Percentiles rank a stretch among this genome's conserved stretches.
Conservation (phyloP, 768 basidiomycete genomes). For the Exidia glandulosa region DNA sequence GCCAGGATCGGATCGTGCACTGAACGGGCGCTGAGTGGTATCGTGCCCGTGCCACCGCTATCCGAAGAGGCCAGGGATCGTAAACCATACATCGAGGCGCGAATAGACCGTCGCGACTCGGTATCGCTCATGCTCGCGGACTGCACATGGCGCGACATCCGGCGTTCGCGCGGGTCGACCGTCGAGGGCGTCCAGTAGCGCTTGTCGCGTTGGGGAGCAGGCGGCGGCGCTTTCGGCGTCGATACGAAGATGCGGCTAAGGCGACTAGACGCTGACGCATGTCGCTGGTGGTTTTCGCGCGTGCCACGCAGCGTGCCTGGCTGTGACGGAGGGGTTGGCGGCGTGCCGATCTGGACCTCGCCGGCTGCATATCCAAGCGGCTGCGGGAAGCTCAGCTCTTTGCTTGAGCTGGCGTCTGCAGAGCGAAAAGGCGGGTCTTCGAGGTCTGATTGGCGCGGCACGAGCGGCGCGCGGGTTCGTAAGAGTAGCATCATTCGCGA, state of each 20-base stretch:
- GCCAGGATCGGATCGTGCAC: constrained; percentile 57
- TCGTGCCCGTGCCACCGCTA: constrained; percentile 1
- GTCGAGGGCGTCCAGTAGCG: neutral
- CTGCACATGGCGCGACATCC: neutral
- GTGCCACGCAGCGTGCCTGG: too few species aligned
- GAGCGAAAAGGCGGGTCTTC: constrained; percentile 2
- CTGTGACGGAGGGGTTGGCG: too few species aligned
- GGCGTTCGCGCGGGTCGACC: neutral
- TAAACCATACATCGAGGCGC: constrained; percentile 4
- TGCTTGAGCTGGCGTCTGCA: neutral
- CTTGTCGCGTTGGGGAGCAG: neutral
- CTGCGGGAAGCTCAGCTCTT: too few species aligned
- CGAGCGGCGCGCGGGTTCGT: constrained; percentile 37
- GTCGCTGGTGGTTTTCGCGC: too few species aligned
- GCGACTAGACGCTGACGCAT: neutral
- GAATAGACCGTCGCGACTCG: neutral
- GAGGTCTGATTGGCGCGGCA: neutral
- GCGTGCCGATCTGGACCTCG: too few species aligned
- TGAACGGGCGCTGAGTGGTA: constrained; percentile 7
- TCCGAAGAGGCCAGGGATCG: constrained; percentile 3
- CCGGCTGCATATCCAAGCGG: neutral
- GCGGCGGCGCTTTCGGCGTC: neutral
- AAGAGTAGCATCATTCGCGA: constrained; percentile 65
- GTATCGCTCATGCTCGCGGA: neutral
- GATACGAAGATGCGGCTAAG: neutral